Conservation (phyloP, 192 early-diverging fungal genomes). For the Dispira parvispora region DNA sequence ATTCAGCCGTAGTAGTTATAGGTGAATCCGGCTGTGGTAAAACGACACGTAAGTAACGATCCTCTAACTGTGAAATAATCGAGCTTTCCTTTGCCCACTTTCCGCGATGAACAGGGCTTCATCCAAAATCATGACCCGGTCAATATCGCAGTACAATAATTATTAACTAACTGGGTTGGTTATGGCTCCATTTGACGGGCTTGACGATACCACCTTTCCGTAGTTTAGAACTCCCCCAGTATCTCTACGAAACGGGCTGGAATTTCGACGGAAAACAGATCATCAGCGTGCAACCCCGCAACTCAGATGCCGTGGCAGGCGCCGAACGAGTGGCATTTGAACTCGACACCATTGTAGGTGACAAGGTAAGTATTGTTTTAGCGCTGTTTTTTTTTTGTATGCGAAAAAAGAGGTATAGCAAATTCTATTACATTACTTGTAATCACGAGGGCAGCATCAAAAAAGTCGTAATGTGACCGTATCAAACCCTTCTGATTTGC, state of each 20-base stretch:
- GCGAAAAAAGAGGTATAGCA: background rate
- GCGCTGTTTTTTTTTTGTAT: background rate
- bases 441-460: background rate
- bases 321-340: background rate
- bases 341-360: background rate
- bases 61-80: background rate
- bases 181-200: background rate
- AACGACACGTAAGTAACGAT: conserved; percentile 1
- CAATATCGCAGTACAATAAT: background rate
- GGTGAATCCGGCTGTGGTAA: conserved; percentile 6
- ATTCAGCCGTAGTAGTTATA: background rate
- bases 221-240: conserved; percentile 2
- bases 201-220: background rate
- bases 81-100: background rate
- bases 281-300: background rate
- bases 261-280: background rate
- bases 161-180: background rate
- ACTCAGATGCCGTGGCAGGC: background rate
- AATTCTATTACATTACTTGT: background rate
- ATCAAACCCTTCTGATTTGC: background rate
- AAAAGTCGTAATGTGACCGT: background rate
- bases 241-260: conserved; percentile 1
- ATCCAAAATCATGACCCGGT: background rate
- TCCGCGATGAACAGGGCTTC: background rate
- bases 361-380: background rate